Evolutionary conservation across 2,329 filamentous ascomycete genomes (phyloP).

Genomic region (Pseudogymnoascus destructans): DNA sequence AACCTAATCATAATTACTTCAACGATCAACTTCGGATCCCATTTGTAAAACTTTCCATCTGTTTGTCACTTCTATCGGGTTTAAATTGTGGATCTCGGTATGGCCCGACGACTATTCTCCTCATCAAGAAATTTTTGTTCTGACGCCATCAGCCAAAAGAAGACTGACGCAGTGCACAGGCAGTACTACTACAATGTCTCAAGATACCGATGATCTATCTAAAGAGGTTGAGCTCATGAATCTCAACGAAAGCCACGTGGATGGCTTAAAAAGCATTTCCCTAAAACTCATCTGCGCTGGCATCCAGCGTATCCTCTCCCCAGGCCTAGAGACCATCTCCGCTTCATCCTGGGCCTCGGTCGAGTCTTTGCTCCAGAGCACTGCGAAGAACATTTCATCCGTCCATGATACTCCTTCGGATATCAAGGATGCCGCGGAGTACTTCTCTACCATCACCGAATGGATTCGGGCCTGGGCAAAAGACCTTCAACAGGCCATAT

Average conservation of each 20-base stretch:
- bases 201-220: slow-evolving; percentile 5
- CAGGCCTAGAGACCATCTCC: neutral
- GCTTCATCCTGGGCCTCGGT: neutral
- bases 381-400: neutral
- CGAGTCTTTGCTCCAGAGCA: neutral
- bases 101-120: slow-evolving; percentile 5
- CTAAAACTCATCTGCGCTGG: neutral
- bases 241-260: neutral
- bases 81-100: slow-evolving; percentile 6
- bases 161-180: neutral
- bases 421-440: neutral
- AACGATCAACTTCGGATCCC: neutral
- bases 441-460: neutral
- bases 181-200: neutral
- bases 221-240: slow-evolving; percentile 3
- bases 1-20: neutral
- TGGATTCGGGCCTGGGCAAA: neutral
- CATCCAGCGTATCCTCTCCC: neutral
- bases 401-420: neutral
- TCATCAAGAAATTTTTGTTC: slow-evolving; percentile 2
- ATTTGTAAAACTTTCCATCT: neutral
- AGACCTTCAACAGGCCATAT: slow-evolving; percentile 1
- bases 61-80: neutral
- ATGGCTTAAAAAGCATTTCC: slow-evolving; percentile 6
- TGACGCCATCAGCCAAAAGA: neutral